These are phyloP conservation scores for Penicillium sp. DNA, from an alignment of 2,329 filamentous ascomycete species.

Conservation along the genomic window DNA sequence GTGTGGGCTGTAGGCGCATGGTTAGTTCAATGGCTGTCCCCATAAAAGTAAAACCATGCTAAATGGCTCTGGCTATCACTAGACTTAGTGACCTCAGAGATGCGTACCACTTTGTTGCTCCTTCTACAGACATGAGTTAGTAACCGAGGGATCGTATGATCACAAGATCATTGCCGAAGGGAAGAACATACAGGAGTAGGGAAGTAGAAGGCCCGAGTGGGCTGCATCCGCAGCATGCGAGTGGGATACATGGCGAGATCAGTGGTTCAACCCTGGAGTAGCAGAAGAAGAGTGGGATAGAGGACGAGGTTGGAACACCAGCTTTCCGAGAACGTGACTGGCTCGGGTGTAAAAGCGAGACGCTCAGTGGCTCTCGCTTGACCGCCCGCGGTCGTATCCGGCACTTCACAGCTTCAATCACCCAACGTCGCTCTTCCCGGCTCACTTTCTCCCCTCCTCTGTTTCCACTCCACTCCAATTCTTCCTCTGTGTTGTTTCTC, in stretches of 20 bases:
- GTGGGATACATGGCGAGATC: conserved; percentile 62
- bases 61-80: conserved; percentile 6
- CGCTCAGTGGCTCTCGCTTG: conserved; percentile 35
- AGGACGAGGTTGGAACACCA: conserved; percentile 17
- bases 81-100: conserved; percentile 3
- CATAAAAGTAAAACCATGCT: not conserved
- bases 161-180: conserved; percentile 7
- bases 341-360: conserved; percentile 36
- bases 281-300: conserved; percentile 16
- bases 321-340: conserved; percentile 23
- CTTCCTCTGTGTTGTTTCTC: conserved; percentile 15
- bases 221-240: conserved; percentile 62
- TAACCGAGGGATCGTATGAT: conserved; percentile 21
- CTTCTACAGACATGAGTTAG: conserved; percentile 53
- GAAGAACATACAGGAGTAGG: conserved; percentile 65
- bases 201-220: conserved; percentile 45
- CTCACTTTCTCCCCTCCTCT: conserved; percentile 24
- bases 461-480: conserved; percentile 18
- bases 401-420: conserved; percentile 35
- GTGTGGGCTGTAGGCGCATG: conserved; percentile 70
- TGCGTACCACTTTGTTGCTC: conserved; percentile 61
- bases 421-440: conserved; percentile 28
- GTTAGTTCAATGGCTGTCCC: conserved; percentile 20
- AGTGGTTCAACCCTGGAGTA: conserved; percentile 8
- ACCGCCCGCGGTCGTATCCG: conserved; percentile 38